phyloP scores from a whole-genome alignment of 495 filamentous ascomycete genomes.

The Talaromyces proteolyticus region DNA sequence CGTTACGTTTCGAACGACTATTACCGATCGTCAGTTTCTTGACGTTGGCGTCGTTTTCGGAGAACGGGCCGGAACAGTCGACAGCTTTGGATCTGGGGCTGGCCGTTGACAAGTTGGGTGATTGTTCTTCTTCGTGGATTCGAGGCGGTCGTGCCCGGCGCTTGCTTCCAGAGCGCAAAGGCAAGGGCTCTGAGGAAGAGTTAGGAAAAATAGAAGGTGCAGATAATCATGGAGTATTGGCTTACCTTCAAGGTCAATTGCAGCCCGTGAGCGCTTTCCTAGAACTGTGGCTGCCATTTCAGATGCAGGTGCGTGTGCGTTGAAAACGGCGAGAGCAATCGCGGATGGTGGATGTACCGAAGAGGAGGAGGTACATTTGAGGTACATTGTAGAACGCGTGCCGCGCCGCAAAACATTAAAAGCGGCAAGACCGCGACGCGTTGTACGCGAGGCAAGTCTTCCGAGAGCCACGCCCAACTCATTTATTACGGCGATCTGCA shows the following conservation, averaged over 20 bases:
- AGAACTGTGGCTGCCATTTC: slow-evolving; percentile 60
- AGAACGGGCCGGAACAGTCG: slow-evolving; percentile 10
- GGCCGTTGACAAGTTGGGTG: slow-evolving; percentile 14
- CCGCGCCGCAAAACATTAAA: neutral
- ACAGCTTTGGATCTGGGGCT: slow-evolving; percentile 30
- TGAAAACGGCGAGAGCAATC: slow-evolving; percentile 15
- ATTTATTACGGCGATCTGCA: neutral
- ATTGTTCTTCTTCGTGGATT: slow-evolving; percentile 19
- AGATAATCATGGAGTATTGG: slow-evolving; percentile 5
- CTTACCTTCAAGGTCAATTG: slow-evolving; percentile 50
- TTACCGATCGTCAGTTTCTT: slow-evolving; percentile 16
- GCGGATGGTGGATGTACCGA: slow-evolving; percentile 17
- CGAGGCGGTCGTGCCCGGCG: slow-evolving; percentile 46
- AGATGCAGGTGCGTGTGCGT: slow-evolving; percentile 1
- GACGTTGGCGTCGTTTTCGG: slow-evolving; percentile 23
- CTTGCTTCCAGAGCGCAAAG: slow-evolving; percentile 52
- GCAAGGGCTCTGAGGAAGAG: slow-evolving; percentile 24
- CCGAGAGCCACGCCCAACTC: neutral
- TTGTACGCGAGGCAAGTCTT: slow-evolving; percentile 1
- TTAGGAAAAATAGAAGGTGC: slow-evolving; percentile 11
- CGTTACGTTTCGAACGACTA: slow-evolving; percentile 21
- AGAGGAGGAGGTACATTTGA: slow-evolving; percentile 3
- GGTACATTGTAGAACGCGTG: slow-evolving; percentile 5
- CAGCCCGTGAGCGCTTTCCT: slow-evolving; percentile 67
- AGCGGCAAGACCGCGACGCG: slow-evolving; percentile 5